Evolutionary conservation across 2,329 filamentous ascomycete genomes (phyloP), one percentile per base, ranked within the genome.

Genomic region (Cadophora sp.): DNA sequence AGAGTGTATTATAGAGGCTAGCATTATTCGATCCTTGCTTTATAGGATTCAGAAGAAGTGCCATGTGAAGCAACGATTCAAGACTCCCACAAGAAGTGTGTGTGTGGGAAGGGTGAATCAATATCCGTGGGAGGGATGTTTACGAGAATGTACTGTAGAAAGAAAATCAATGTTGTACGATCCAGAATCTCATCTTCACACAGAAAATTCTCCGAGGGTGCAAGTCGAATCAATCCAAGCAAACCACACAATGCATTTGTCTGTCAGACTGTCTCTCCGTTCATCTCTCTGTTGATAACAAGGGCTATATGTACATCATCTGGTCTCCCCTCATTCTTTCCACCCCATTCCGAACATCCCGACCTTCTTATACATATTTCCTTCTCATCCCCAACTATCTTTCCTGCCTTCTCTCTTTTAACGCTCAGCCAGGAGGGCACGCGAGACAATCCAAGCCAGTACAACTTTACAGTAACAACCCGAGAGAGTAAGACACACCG

Each of bases 221-320:
- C 24, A 26, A 50, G 48, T 22, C 50, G 19, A 53, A 11, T 16
- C 26, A 61, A 12, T 37, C 34, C 26, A 34, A 34, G 34, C 37
- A 62, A 37, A 37, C 53, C 40, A 27, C 14, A 53, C 12, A 27
- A 8, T 62, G 16, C 19, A 22, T 40, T 16, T 40, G 37, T 40
- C 37, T 40, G 43, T 46, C 43, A n/a, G 16, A n/a, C 43, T 48
- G 43, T 48, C 43, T 48, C 5, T 48, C 19, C n/a, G 19, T 48
- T 9, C 43, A 22, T 53, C 26, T 50, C 24, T 51, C 60, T 62
- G 55, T 58, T 4, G 24, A 29, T 26, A 62, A 19, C 51, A 43
- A 51, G 34, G 19, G 60, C 60, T 73, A 74, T 75, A 74, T 76
- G 68, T 74, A 76, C 71, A 74, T 62, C 66, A 72, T n/a, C 31